Conservation (phyloP, 129 eudicot genomes). For the Tagetes erecta region DNA sequence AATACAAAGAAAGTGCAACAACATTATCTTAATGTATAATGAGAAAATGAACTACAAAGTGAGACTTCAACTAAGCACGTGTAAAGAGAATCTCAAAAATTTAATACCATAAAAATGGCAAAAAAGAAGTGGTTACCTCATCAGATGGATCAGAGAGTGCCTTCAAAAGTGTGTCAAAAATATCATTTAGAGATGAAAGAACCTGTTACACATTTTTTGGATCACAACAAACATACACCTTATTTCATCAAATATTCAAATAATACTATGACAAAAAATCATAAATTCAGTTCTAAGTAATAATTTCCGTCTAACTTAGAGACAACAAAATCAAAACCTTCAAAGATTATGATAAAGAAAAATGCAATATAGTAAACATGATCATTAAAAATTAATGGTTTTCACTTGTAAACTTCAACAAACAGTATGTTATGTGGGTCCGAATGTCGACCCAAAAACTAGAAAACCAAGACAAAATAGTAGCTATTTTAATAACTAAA, state of each 20-base stretch:
- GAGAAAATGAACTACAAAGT: neutral
- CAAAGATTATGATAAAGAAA: neutral
- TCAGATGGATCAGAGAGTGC: slow-evolving; percentile 93
- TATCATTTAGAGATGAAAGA: slow-evolving; percentile 66
- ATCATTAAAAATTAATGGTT: neutral
- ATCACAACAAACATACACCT: slow-evolving; percentile 14
- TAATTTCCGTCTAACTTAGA: neutral
- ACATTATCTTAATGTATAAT: neutral
- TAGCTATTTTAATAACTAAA: neutral
- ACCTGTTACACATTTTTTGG: slow-evolving; percentile 53
- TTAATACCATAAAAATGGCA: neutral
- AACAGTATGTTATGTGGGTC: neutral
- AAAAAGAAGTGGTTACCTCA: slow-evolving; percentile 51
- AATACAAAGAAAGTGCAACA: neutral
- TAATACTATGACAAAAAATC: slow-evolving; percentile 15
- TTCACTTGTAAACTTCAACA: neutral
- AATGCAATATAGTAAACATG: neutral
- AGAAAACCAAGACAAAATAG: slow-evolving; percentile 2
- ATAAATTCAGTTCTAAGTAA: neutral
- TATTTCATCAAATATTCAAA: neutral
- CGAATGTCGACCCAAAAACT: neutral
- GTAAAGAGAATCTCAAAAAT: neutral
- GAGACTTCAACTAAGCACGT: neutral
- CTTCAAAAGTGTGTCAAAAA: slow-evolving; percentile 84
- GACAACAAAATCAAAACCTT: neutral